A percentile compares a stretch with the other conserved stretches of the same genome.
Evolutionary conservation across 2,329 filamentous ascomycete species (phyloP).

Genomic region (Claviceps sp.): DNA sequence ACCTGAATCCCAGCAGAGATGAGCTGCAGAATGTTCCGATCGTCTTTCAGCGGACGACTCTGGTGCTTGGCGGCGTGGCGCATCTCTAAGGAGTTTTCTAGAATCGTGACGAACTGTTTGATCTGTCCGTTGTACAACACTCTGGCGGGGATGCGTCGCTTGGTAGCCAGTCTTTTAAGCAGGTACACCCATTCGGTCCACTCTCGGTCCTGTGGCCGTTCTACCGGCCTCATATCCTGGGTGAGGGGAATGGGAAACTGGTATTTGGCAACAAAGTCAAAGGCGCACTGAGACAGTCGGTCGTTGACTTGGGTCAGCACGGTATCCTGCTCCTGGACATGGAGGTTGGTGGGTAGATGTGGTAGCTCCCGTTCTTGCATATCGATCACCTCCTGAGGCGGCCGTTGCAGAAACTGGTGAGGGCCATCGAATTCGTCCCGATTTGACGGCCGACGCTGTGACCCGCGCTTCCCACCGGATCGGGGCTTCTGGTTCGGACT

Average conservation of each 20-base stretch:
- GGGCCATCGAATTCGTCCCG: conserved; percentile 84
- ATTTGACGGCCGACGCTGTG: conserved; percentile 61
- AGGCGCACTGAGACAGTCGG: conserved; percentile 71
- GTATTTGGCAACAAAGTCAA: conserved; percentile 83
- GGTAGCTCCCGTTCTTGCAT: conserved; percentile 70
- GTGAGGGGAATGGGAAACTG: conserved; percentile 80
- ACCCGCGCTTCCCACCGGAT: conserved; percentile 32
- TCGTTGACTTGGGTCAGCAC: conserved; percentile 74
- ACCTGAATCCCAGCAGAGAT: conserved; percentile 81
- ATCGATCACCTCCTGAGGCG: conserved; percentile 56
- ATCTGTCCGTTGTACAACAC: conserved; percentile 84
- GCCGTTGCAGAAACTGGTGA: conserved; percentile 66
- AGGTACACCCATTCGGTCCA: conserved; percentile 91
- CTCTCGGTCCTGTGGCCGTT: conserved; percentile 62
- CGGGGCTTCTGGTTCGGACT: conserved; percentile 30
- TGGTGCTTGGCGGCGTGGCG: conserved; percentile 74
- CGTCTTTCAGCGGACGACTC: conserved; percentile 71
- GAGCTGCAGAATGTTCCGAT: conserved; percentile 75
- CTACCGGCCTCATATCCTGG: conserved; percentile 65
- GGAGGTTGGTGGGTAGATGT: conserved; percentile 67
- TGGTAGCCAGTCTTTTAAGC: conserved; percentile 72
- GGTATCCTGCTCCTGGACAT: conserved; percentile 72
- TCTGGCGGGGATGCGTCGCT: conserved; percentile 69
- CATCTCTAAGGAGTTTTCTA: conserved; percentile 84
- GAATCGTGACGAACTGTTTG: conserved; percentile 76